Conservation (phyloP, 129 eudicot species). For the Chrysanthemum lavandulifolium region DNA sequence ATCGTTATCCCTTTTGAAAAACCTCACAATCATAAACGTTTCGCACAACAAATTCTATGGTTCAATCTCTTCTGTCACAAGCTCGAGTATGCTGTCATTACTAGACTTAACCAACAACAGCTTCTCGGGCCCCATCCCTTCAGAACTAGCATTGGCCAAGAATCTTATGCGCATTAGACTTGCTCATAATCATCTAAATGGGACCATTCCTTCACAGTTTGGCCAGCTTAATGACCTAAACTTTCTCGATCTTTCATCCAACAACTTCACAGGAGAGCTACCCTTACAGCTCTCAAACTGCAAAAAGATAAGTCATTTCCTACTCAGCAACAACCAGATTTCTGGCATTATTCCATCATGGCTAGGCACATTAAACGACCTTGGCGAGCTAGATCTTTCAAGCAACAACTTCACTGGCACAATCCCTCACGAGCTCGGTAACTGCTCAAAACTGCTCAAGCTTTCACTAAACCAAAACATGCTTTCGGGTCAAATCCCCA, state of each 20-base stretch:
- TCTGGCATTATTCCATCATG: conserved; percentile 64
- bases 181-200: conserved; percentile 64
- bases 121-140: conserved; percentile 72
- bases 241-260: conserved; percentile 79
- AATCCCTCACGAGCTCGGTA: conserved; percentile 63
- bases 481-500: conserved; percentile 66
- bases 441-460: conserved; percentile 64
- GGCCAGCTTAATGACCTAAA: conserved; percentile 54
- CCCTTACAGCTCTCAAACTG: conserved; percentile 54
- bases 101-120: conserved; percentile 86
- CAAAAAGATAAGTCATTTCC: conserved; percentile 58
- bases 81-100: conserved; percentile 55
- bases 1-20: conserved; percentile 62
- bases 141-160: conserved; percentile 56
- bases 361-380: conserved; percentile 70
- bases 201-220: conserved; percentile 58
- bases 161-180: conserved; percentile 71
- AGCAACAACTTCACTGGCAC: conserved; percentile 61
- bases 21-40: conserved; percentile 69
- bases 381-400: conserved; percentile 90
- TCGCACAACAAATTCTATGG: conserved; percentile 75
- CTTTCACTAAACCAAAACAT: conserved; percentile 61
- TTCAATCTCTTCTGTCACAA: conserved; percentile 52
- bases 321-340: conserved; percentile 59
- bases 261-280: conserved; percentile 63